Evolutionary conservation across 2,329 filamentous ascomycete species (phyloP).

Genomic region (Diplodia mutila): DNA sequence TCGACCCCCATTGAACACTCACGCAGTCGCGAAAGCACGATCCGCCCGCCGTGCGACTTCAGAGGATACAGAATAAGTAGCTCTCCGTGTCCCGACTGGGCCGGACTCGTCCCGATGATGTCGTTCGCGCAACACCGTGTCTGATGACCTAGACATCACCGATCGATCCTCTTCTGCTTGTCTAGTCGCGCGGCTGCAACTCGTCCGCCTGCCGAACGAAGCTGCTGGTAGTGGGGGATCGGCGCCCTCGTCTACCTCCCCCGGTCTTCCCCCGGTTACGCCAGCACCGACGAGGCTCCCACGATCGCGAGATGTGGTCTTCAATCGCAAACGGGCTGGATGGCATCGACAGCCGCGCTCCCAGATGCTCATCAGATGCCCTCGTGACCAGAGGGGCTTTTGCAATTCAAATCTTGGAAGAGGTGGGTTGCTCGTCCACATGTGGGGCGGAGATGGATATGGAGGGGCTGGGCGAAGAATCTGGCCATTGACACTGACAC

Average conservation of each 20-base stretch:
- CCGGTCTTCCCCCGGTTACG: neutral
- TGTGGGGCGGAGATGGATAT: neutral
- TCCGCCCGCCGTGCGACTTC: neutral
- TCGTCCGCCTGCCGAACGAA: neutral
- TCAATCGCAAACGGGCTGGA: neutral
- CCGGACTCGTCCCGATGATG: too few species aligned
- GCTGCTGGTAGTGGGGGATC: neutral
- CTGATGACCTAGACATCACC: neutral
- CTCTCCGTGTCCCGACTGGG: too few species aligned
- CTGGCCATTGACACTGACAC: neutral
- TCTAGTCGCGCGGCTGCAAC: too few species aligned
- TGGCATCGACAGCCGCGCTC: too few species aligned
- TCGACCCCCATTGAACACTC: neutral
- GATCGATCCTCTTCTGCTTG: neutral
- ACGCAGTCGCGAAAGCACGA: slow-evolving; percentile 1
- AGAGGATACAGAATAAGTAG: too few species aligned
- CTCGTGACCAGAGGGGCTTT: neutral
- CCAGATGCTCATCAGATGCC: neutral
- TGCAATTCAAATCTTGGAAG: neutral
- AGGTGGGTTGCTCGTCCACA: neutral
- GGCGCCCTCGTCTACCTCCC: neutral
- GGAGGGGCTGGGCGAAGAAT: neutral
- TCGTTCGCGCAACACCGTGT: neutral
- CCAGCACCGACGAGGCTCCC: neutral
- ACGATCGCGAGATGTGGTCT: neutral